phyloP scores from a whole-genome alignment of 805 yeast genomes.

The Naumovozyma castellii region DNA sequence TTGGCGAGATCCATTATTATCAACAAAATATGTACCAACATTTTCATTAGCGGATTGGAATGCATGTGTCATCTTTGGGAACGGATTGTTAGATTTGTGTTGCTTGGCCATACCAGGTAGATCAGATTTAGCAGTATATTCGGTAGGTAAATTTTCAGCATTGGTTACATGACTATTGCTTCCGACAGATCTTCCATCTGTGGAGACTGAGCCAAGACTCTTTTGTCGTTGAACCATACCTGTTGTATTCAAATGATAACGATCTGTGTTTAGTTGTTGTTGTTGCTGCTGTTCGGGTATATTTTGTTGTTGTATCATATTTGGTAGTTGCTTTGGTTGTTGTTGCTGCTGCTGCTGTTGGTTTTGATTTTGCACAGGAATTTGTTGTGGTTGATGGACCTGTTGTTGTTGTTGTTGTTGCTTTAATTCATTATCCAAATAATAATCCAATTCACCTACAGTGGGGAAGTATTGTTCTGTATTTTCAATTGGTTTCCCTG shows the following conservation, averaged over 20 bases:
- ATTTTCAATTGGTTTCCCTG: neutral
- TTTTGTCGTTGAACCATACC: constrained; percentile 11
- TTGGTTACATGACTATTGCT: constrained; percentile 5
- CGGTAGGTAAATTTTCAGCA: constrained; percentile 1
- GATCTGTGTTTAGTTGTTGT: neutral
- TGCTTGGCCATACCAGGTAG: constrained; percentile 10
- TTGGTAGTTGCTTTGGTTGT: neutral
- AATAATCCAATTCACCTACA: constrained; percentile 12
- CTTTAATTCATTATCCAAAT: constrained; percentile 3
- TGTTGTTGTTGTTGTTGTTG: neutral
- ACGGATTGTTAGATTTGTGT: constrained; percentile 30
- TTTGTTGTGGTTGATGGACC: too few species aligned
- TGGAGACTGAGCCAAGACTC: constrained; percentile 14
- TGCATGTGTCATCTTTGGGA: constrained; percentile 19
- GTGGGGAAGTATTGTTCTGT: constrained; percentile 15
- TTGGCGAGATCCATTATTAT: neutral
- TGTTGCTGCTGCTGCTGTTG: constrained; percentile 1
- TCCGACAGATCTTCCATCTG: constrained; percentile 9
- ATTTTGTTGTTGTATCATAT: neutral
- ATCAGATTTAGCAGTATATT: constrained; percentile 3
- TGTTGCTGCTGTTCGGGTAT: neutral
- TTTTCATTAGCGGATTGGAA: neutral
- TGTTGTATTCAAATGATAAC: constrained; percentile 5
- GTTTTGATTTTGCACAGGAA: neutral
- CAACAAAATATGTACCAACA: neutral